These are phyloP conservation scores for Rubia peregrina DNA, from an alignment of 305 asterid genomes.

Conservation along the genomic window DNA sequence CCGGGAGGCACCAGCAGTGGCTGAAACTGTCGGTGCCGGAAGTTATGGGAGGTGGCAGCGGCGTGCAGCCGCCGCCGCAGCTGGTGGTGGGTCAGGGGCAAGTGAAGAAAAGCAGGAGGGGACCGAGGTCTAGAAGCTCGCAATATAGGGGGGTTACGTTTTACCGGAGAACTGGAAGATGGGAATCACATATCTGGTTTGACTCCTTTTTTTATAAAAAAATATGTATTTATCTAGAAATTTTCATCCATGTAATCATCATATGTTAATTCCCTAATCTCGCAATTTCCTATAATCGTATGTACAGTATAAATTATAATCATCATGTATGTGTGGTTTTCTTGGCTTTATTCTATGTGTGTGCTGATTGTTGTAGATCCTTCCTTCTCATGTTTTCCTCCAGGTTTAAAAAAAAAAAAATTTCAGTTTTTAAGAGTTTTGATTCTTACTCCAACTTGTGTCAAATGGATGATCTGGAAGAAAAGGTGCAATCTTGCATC, in stretches of 20 bases:
- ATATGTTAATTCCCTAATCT: not conserved
- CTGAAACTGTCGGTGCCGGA: conserved; percentile 58
- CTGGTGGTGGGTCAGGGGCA: conserved; percentile 17
- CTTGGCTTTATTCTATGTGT: not conserved
- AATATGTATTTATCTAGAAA: not conserved
- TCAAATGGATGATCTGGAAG: not conserved
- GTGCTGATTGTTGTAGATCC: not conserved
- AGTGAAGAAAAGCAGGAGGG: conserved; percentile 88
- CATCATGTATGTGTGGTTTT: not conserved
- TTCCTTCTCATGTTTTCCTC: not conserved
- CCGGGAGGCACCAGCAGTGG: conserved; percentile 44
- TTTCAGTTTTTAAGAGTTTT: conserved; percentile 13
- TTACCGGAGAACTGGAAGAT: conserved; percentile 90
- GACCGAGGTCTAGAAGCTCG: conserved; percentile 93
- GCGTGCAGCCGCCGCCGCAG: not conserved
- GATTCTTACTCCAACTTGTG: not conserved
- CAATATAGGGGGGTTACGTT: conserved; percentile 95
- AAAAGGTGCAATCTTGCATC: not conserved
- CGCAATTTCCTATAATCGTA: not conserved
- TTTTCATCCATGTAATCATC: not conserved
- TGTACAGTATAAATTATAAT: no score
- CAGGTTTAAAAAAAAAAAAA: no score
- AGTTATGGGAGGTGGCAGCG: conserved; percentile 16
- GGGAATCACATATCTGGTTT: conserved; percentile 98
- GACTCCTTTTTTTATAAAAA: not conserved